phyloP scores from a whole-genome alignment of 768 basidiomycete genomes.

The Collybia sp. region DNA sequence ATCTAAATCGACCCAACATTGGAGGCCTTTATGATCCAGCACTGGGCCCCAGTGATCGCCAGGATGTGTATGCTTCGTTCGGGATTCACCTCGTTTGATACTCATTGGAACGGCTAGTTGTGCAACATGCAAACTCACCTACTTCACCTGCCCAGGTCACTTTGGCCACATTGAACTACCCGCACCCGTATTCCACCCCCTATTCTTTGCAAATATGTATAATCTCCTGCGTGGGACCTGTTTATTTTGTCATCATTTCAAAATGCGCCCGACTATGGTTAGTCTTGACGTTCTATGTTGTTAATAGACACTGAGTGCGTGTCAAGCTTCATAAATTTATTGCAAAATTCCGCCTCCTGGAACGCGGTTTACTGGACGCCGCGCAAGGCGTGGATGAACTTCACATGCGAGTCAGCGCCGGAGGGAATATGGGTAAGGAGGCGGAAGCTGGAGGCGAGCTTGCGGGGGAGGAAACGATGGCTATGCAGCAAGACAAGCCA shows the following conservation, averaged over 20 bases:
- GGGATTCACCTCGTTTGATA: not conserved
- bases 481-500: constrained; percentile 26
- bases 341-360: constrained; percentile 83
- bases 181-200: constrained; percentile 90
- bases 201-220: constrained; percentile 92
- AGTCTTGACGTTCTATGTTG: constrained; percentile 8
- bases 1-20: constrained; percentile 85
- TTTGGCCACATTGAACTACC: constrained; percentile 98
- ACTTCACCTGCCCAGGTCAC: constrained; percentile 95
- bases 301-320: constrained; percentile 1
- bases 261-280: constrained; percentile 71
- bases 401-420: constrained; percentile 30
- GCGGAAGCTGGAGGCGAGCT: constrained; percentile 31
- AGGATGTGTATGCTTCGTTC: constrained; percentile 74
- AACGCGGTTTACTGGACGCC: constrained; percentile 82
- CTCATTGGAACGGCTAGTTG: constrained; percentile 49
- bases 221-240: constrained; percentile 84
- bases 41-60: constrained; percentile 82
- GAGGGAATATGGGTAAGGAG: constrained; percentile 24
- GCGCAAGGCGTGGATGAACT: constrained; percentile 75
- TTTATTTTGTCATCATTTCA: constrained; percentile 93
- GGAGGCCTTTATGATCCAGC: constrained; percentile 96
- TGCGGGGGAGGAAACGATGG: constrained; percentile 28
- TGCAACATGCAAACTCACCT: constrained; percentile 87
- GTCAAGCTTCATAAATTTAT: constrained; percentile 74